Evolutionary conservation across 441 rosid genomes (phyloP).

Genomic region (Raphanus hybrid): DNA sequence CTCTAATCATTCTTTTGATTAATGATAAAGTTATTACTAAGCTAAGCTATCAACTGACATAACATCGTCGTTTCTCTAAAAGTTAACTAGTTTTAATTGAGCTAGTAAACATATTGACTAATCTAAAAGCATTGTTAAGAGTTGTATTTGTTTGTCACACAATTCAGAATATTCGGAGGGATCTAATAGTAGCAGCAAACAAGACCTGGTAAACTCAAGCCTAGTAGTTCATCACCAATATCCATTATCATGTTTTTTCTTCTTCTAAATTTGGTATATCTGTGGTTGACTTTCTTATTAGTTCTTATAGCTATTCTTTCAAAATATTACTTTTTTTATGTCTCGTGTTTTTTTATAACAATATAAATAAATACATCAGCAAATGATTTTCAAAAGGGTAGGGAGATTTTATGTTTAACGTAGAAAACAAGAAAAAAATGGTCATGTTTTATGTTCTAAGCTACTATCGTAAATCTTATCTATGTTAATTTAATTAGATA

Average conservation of each 20-base stretch:
- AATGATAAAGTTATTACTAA: conserved; percentile 33
- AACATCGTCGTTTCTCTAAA: conserved; percentile 22
- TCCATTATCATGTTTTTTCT: conserved; percentile 18
- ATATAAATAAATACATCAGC: neutral
- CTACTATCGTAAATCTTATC: neutral
- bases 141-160: neutral
- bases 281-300: conserved; percentile 25
- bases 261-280: conserved; percentile 30
- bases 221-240: conserved; percentile 17
- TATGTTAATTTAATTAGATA: neutral
- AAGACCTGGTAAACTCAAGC: conserved; percentile 13
- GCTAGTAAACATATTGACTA: conserved; percentile 5
- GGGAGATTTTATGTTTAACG: neutral
- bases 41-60: conserved; percentile 25
- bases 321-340: neutral
- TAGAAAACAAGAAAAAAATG: neutral
- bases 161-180: conserved; percentile 22
- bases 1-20: conserved; percentile 32
- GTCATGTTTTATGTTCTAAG: conserved; percentile 7
- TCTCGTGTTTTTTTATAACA: neutral
- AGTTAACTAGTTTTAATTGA: neutral
- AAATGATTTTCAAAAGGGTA: neutral
- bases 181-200: conserved; percentile 1
- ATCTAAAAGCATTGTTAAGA: conserved; percentile 7
- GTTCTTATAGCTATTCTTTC: neutral